These are phyloP conservation scores for Thelephora ganbajun DNA, from an alignment of 768 basidiomycete species.

Conservation along the genomic window DNA sequence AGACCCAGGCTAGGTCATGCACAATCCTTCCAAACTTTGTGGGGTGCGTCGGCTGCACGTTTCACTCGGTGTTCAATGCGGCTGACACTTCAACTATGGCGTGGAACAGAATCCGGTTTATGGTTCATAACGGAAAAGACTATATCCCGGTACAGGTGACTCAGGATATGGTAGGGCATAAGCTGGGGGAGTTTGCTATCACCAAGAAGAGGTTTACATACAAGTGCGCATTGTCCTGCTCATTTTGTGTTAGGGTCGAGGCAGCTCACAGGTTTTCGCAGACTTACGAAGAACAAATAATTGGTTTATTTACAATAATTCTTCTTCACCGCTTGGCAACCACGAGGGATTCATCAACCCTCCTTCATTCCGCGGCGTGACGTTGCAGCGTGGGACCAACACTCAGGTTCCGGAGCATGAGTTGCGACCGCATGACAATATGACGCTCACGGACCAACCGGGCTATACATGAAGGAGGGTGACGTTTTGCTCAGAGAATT, in stretches of 20 bases:
- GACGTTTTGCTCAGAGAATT: too few species aligned
- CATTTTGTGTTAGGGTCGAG: neutral
- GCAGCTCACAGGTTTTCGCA: constrained; percentile 7
- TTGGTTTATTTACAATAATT: neutral
- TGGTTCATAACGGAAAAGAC: constrained; percentile 91
- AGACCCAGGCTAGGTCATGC: constrained; percentile 77
- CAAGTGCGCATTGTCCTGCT: constrained; percentile 56
- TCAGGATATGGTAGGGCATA: constrained; percentile 98
- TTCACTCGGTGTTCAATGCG: neutral
- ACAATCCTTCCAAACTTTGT: constrained; percentile 95
- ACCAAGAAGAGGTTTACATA: constrained; percentile 81
- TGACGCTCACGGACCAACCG: too few species aligned
- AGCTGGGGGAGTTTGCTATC: constrained; percentile 87
- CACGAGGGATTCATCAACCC: too few species aligned
- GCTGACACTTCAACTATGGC: neutral
- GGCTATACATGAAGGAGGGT: too few species aligned
- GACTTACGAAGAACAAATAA: constrained; percentile 30
- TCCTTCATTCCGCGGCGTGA: too few species aligned
- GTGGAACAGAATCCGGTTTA: constrained; percentile 55
- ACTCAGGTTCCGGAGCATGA: too few species aligned
- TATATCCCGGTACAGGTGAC: constrained; percentile 78
- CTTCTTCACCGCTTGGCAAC: too few species aligned
- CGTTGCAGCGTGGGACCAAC: too few species aligned
- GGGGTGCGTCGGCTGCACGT: constrained; percentile 41
- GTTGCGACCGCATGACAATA: too few species aligned